Evolutionary conservation across 1,284 basidiomycete genomes (phyloP), one percentile per base, ranked within the genome.

Genomic region (Hymenochaete sp.): DNA sequence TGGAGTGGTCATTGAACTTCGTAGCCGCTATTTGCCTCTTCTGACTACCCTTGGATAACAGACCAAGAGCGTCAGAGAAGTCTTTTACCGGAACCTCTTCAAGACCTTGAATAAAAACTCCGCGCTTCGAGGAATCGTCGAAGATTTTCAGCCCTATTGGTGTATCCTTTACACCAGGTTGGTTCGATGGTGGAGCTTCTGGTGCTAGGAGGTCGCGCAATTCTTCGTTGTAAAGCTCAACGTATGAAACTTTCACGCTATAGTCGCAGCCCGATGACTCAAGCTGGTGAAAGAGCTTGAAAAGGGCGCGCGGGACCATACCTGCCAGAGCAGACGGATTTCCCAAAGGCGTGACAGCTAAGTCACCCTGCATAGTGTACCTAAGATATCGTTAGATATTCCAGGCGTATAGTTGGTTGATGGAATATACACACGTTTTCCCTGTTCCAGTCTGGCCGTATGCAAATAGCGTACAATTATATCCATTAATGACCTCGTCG

Each of bases 161-260:
- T 10, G 66, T 68, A 24, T 74, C 62, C 65, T 76, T 62, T 29
- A 59, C 53, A 13, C 44, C 53, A 0, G 82, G 81, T 52, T 87
- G 81, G 9, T 67, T 68, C 38, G 70, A 71, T 7, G 64, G 62
- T 18, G 84, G 77, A 22, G 80, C 68, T 18, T 93, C 85, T 52
- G 70, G 69, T 2, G 86, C 77, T 26, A 96, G 78, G 25, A 98
- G 74, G 60, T 98, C 93, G 24, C 93, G 85, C n/a, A 98, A 76
- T 61, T 98, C 95, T 66, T 99, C 96, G 60, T 99, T 99, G 67
- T 98, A 99, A n/a, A 99, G 74, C 61, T 99, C 96, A 45, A 99
- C 76, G 61, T 85, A 98, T 0, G 91, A 95, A 45, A 96, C 80
- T 58, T 91, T 93, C 60, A 99, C 93, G 53, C 88, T 86, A 61